Percentiles rank a stretch among this genome's conserved stretches.
Evolutionary conservation across 169 alveolate species (phyloP).

Genomic region (Besnoitia besnoiti): DNA sequence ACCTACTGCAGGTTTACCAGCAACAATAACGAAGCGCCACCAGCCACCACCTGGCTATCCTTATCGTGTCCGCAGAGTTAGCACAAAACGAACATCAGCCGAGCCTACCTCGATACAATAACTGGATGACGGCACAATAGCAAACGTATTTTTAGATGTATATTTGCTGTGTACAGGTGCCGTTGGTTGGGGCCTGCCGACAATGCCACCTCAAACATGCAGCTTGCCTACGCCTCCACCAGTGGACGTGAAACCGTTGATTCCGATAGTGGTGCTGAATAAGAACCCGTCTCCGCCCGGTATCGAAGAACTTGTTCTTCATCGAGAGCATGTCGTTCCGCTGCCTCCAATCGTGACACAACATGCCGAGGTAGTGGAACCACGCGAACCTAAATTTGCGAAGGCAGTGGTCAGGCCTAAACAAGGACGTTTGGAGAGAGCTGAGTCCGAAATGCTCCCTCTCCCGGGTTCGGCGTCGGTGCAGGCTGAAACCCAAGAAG

Average conservation of each 20-base stretch:
- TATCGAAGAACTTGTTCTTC: constrained; percentile 6
- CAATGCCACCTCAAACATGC: constrained; percentile 7
- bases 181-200: not conserved
- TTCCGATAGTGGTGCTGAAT: not conserved
- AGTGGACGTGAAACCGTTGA: not conserved
- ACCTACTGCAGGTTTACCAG: too few species aligned
- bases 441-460: not conserved
- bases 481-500: not conserved
- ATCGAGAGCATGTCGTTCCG: too few species aligned
- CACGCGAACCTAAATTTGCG: not conserved
- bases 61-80: too few species aligned
- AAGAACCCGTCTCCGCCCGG: not conserved
- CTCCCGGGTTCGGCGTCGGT: not conserved
- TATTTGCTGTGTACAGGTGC: not conserved
- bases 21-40: too few species aligned
- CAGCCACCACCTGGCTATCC: too few species aligned
- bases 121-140: too few species aligned
- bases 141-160: not conserved
- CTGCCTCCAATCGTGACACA: too few species aligned
- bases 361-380: not conserved
- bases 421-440: not conserved
- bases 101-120: too few species aligned
- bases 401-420: not conserved
- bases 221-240: not conserved
- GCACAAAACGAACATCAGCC: too few species aligned